Base-by-base conservation (phyloP, 768 basidiomycete species). In the Artomyces pyxidatus region DNA sequence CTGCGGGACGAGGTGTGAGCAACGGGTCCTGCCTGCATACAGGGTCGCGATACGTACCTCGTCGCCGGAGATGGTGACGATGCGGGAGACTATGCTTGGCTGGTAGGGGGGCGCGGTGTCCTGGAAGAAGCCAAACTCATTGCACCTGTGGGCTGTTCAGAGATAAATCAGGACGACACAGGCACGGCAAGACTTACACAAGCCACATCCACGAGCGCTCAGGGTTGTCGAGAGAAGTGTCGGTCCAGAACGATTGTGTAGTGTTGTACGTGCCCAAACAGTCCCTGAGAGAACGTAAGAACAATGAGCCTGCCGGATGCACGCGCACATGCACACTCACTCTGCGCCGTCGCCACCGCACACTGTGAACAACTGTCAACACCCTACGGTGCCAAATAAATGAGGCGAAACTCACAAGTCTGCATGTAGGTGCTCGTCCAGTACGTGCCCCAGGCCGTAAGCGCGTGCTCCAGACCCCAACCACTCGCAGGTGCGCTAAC, bases 181-280 rank as follows among this genome's bases (percentile, higher is more conserved):
- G 32, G 3, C 32, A 35, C 2, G 32, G 17, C 12, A 35, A n/a
- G 6, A 52, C 65, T 12, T 50, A 69, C 81, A 81, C 76, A 58
- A 84, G 77, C 85, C 85, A 87, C 49, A 68, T 63, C 84, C 85
- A 88, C 3, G 85, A 84, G 19, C 85, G 74, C 4, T 51, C 53
- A 0, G 68, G 49, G 51, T 87, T 79, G 61, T 85, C 66, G 32
- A 87, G 63, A 4, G 68, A 62, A 2, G 70, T 79, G 52, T 81
- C 65, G 11, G 80, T 81, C 66, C 70, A 88, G 61, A 57, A 75
- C 1, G 62, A 43, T 43, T 60, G 52, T n/a, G 53, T 68, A 1
- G 66, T 29, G 49, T 76, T 52, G 41, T 75, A 73, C 3, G 69
- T 64, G 9, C 73, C 72, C 19, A 75, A 59, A 41, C 72, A 74